Evolutionary conservation across 2,329 filamentous ascomycete species (phyloP).

Genomic region (Neobulgaria alba): DNA sequence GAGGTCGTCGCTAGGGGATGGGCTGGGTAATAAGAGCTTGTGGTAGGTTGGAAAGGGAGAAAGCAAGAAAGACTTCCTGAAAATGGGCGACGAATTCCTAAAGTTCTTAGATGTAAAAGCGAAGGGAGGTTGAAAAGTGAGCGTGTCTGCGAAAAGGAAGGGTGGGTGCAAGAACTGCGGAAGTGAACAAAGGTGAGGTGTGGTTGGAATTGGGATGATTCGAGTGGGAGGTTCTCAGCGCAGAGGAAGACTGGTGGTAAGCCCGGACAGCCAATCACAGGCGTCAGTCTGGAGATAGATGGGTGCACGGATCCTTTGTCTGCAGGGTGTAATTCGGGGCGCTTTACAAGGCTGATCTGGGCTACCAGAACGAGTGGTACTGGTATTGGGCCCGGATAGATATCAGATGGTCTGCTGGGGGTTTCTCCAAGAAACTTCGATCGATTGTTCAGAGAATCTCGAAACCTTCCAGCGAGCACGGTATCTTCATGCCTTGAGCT

Average conservation of each 20-base stretch:
- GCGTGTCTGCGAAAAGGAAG: background rate
- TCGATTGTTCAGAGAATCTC: background rate
- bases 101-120: background rate
- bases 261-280: background rate
- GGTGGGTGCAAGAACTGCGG: background rate
- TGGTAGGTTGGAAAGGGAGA: background rate
- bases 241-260: background rate
- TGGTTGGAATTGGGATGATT: background rate
- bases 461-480: background rate
- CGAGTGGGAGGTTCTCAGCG: background rate
- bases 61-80: background rate
- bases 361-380: background rate
- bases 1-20: background rate
- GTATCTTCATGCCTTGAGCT: background rate
- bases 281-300: background rate
- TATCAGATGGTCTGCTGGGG: background rate
- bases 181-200: background rate
- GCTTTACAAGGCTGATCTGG: background rate
- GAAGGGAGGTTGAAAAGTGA: background rate
- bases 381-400: background rate
- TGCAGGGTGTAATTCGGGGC: background rate
- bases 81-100: background rate
- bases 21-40: too few species aligned
- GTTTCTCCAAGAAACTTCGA: background rate
- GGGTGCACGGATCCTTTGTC: background rate